phyloP scores from a whole-genome alignment of 441 rosid genomes.

The Gossypium aridum region DNA sequence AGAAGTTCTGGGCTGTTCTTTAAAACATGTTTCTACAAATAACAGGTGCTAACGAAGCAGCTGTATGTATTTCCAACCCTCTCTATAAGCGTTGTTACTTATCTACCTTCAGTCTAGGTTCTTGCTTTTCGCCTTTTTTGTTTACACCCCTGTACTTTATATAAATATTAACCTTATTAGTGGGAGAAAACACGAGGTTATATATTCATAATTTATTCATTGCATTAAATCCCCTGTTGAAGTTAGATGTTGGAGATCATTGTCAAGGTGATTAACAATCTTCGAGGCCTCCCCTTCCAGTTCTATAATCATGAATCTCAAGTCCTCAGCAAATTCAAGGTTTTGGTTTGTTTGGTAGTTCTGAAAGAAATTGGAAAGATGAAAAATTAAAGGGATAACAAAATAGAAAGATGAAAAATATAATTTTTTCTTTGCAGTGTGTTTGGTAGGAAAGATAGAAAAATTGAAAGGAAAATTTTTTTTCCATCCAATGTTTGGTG shows the following conservation, averaged over 20 bases:
- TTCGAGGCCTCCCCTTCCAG: not conserved
- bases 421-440: too few relatives aligned
- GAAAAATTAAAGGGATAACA: too few relatives aligned
- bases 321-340: not conserved
- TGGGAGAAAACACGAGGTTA: not conserved
- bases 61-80: not conserved
- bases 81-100: not conserved
- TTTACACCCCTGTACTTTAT: not conserved
- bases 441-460: too few relatives aligned
- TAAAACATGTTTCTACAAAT: slow-evolving; percentile 7
- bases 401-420: too few relatives aligned
- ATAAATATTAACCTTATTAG: slow-evolving; percentile 7
- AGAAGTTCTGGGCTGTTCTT: slow-evolving; percentile 72
- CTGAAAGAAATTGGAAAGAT: too few relatives aligned
- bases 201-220: not conserved
- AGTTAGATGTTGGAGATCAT: not conserved
- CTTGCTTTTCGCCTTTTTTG: not conserved
- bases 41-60: not conserved
- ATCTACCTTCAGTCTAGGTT: not conserved
- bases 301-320: not conserved
- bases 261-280: not conserved
- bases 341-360: too few relatives aligned
- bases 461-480: too few relatives aligned
- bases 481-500: too few relatives aligned
- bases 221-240: not conserved